These are phyloP conservation scores for Whalleya microplaca DNA, from an alignment of 2,329 filamentous ascomycete species.

Conservation along the genomic window DNA sequence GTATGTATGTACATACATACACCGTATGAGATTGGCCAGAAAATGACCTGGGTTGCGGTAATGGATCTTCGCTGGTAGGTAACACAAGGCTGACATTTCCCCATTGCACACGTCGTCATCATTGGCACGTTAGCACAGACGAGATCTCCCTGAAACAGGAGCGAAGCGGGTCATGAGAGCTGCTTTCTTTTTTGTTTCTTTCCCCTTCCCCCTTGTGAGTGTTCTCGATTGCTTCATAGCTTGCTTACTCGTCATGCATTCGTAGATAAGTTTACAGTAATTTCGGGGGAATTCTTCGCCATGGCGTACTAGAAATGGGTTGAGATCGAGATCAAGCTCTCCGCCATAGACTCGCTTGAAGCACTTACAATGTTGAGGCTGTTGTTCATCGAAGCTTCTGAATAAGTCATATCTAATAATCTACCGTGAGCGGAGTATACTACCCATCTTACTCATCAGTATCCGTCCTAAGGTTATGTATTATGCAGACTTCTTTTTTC, in stretches of 20 bases:
- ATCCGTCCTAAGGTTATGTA: neutral
- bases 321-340: neutral
- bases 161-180: too few relatives aligned
- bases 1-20: too few relatives aligned
- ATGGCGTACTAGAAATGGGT: neutral
- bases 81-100: constrained; percentile 17
- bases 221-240: too few relatives aligned
- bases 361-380: neutral
- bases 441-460: neutral
- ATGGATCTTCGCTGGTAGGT: too few relatives aligned
- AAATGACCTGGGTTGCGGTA: too few relatives aligned
- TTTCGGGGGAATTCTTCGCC: neutral
- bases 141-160: too few relatives aligned
- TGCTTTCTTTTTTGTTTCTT: too few relatives aligned
- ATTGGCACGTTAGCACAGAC: constrained; percentile 16
- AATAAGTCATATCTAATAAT: neutral
- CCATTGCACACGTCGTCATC: constrained; percentile 1
- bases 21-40: too few relatives aligned
- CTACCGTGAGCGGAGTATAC: neutral
- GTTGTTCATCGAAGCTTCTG: neutral
- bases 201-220: too few relatives aligned
- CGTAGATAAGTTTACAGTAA: neutral
- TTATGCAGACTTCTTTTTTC: constrained; percentile 8
- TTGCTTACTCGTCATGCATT: neutral
- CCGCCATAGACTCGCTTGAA: neutral